Percentiles rank a stretch among this genome's conserved stretches.
These are phyloP conservation scores for Cyberlindnera euphorbiae DNA, from an alignment of 805 yeast genomes.

Conservation along the genomic window DNA sequence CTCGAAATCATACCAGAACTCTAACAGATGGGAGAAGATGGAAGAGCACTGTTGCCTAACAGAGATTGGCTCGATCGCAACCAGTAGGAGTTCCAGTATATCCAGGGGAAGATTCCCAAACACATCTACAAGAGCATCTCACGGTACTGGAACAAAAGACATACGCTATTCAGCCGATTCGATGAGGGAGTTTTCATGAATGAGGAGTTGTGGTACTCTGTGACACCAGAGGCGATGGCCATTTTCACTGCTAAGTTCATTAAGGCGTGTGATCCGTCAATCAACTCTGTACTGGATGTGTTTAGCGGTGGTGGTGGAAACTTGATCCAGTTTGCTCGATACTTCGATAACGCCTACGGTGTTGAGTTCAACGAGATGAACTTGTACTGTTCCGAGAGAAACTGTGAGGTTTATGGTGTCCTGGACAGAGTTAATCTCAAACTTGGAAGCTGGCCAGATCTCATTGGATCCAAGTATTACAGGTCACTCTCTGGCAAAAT, in stretches of 20 bases:
- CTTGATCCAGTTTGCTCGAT: constrained; percentile 64
- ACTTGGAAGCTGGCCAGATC: constrained; percentile 42
- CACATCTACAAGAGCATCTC: constrained; percentile 7
- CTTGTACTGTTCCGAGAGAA: constrained; percentile 60
- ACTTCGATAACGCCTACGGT: constrained; percentile 54
- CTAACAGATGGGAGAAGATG: too few species aligned
- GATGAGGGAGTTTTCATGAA: constrained; percentile 69
- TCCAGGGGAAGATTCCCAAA: constrained; percentile 7
- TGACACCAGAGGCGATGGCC: constrained; percentile 79
- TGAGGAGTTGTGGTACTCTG: constrained; percentile 78
- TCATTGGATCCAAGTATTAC: constrained; percentile 15
- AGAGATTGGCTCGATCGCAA: constrained; percentile 7
- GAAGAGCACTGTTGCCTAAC: constrained; percentile 6
- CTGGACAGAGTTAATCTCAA: constrained; percentile 43
- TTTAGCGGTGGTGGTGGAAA: constrained; percentile 92
- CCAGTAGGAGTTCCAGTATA: constrained; percentile 6
- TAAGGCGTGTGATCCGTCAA: constrained; percentile 45
- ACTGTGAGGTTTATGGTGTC: constrained; percentile 60
- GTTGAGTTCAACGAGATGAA: constrained; percentile 58
- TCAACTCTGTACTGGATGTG: constrained; percentile 51
- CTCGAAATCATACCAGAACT: too few species aligned
- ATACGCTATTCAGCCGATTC: constrained; percentile 52
- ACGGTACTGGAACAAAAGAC: constrained; percentile 51
- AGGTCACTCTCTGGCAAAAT: constrained; percentile 21
- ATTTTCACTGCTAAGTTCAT: constrained; percentile 51